These are phyloP conservation scores for Thamnidium elegans DNA, from an alignment of 192 early-diverging fungal species.

Conservation along the genomic window DNA sequence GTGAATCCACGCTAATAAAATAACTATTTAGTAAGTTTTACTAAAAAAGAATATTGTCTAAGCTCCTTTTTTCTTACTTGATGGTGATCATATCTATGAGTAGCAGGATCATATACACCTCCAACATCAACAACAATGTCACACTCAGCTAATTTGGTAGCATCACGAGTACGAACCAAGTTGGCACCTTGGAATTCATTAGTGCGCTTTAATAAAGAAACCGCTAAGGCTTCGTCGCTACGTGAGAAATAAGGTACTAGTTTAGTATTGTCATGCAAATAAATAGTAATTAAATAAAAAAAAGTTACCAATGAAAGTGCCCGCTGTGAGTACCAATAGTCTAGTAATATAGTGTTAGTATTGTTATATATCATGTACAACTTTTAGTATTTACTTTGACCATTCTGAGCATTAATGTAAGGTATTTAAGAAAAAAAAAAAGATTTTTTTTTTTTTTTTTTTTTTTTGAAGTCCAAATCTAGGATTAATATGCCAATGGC, in stretches of 20 bases:
- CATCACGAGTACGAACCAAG: conserved; percentile 82
- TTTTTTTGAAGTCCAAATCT: no score
- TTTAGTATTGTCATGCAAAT: not conserved
- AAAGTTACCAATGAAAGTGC: conserved; percentile 63
- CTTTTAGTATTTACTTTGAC: no score
- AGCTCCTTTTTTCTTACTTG: conserved; percentile 44
- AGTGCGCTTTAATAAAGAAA: conserved; percentile 76
- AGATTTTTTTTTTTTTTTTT: no score
- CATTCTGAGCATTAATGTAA: no score
- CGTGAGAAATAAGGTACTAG: not conserved
- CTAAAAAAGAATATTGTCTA: not conserved
- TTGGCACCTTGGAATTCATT: conserved; percentile 59
- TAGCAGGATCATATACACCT: conserved; percentile 79
- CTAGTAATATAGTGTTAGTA: not conserved
- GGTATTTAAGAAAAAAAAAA: no score
- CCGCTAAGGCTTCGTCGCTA: conserved; percentile 88
- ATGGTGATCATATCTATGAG: conserved; percentile 85
- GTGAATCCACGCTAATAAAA: conserved; percentile 68
- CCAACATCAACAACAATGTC: conserved; percentile 96
- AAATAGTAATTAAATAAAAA: not conserved
- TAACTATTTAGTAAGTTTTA: not conserved
- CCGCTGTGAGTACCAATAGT: conserved; percentile 84
- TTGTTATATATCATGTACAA: no score
- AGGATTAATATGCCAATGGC: no score
- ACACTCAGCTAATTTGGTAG: conserved; percentile 67